phyloP scores from a whole-genome alignment of 1,284 basidiomycete genomes.

The Chondrostereum purpureum region DNA sequence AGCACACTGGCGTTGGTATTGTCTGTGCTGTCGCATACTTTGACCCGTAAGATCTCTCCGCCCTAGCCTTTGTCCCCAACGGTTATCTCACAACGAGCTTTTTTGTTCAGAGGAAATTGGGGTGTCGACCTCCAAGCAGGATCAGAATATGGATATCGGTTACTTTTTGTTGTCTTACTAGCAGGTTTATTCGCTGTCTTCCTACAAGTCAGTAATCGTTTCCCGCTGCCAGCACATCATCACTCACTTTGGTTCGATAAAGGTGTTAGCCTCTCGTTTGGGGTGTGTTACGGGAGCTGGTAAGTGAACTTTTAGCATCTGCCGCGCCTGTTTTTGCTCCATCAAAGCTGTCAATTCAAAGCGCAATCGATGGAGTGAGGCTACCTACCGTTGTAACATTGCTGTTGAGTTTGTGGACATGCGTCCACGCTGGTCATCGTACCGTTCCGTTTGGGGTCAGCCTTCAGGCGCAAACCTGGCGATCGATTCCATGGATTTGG shows the following conservation, averaged over 20 bases:
- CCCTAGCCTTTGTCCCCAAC: background rate
- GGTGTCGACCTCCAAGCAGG: slow-evolving; percentile 72
- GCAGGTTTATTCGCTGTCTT: slow-evolving; percentile 78
- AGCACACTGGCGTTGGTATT: slow-evolving; percentile 9
- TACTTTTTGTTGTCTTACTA: slow-evolving; percentile 82
- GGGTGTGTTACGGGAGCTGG: slow-evolving; percentile 69
- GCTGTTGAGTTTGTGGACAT: too few relatives aligned
- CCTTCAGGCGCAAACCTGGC: too few relatives aligned
- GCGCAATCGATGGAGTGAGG: too few relatives aligned
- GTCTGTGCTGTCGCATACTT: slow-evolving; percentile 43
- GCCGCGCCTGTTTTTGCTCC: too few relatives aligned
- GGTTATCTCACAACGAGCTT: background rate
- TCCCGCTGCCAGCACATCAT: background rate
- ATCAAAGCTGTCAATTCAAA: too few relatives aligned
- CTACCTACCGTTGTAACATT: too few relatives aligned
- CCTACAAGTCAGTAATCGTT: slow-evolving; percentile 47
- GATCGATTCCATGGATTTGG: too few relatives aligned
- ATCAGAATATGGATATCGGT: slow-evolving; percentile 74
- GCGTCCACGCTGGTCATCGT: too few relatives aligned
- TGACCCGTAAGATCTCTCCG: slow-evolving; percentile 34
- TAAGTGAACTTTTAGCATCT: too few relatives aligned
- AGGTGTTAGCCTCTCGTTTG: slow-evolving; percentile 57
- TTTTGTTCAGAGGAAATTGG: slow-evolving; percentile 59
- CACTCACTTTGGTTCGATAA: slow-evolving; percentile 4
- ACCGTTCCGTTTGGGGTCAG: too few relatives aligned